phyloP scores from a whole-genome alignment of 2,329 filamentous ascomycete species.

The Magnaporthiopsis poae region DNA sequence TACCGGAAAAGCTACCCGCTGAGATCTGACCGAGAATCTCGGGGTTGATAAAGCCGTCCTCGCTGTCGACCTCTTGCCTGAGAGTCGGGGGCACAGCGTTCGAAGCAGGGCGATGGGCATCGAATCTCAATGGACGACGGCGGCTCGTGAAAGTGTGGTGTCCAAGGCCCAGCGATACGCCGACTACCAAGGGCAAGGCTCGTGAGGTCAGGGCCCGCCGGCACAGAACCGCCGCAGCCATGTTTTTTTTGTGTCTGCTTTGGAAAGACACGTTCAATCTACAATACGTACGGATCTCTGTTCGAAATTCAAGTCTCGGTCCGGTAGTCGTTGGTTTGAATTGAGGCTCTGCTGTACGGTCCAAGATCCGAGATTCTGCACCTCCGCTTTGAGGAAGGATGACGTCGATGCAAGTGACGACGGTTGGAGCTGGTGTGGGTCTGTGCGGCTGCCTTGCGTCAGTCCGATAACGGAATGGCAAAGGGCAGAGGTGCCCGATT shows the following conservation, averaged over 20 bases:
- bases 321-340: background rate
- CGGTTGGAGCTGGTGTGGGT: conserved; percentile 7
- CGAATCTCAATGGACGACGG: conserved; percentile 5
- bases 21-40: conserved; percentile 40
- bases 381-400: background rate
- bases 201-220: conserved; percentile 6
- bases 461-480: background rate
- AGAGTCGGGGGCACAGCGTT: conserved; percentile 2
- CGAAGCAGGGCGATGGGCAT: conserved; percentile 8
- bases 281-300: background rate
- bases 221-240: conserved; percentile 4
- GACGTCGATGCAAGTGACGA: background rate
- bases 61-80: conserved; percentile 8
- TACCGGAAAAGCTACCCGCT: conserved; percentile 43
- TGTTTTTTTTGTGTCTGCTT: background rate
- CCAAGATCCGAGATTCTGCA: background rate
- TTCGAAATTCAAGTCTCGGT: background rate
- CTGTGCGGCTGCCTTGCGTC: background rate
- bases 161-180: conserved; percentile 8
- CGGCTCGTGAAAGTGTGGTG: conserved; percentile 1
- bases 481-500: too few relatives aligned
- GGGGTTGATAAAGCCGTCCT: conserved; percentile 18
- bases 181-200: conserved; percentile 7
- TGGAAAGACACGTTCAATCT: background rate
- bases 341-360: background rate